Base-by-base conservation (phyloP, 768 basidiomycete genomes). In the Epithele typhae region DNA sequence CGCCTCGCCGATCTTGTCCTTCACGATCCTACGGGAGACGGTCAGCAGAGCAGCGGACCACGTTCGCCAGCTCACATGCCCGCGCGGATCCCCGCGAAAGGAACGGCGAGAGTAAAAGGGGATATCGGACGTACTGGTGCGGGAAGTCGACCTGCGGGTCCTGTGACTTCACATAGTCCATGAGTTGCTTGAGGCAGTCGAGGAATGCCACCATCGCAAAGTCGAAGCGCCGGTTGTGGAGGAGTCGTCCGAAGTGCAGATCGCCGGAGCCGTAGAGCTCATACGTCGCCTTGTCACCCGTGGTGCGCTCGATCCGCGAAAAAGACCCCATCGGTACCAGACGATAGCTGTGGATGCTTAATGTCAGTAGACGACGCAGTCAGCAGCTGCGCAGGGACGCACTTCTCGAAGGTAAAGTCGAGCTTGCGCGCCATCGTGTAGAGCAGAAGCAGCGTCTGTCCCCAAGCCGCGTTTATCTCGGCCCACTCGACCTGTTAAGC, bases 381-480 rank as follows among this genome's bases (percentile, higher is more conserved):
- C 27, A 37, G 54, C 14, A 18, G 3, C 8, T 18, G 35, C 52
- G 34, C 12, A 3, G 43, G 23, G 34, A 57, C 81, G 55, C 66
- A 93, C 93, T 81, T 81, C 59, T 87, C 83, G 56, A 96, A 97
- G 4, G 79, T 80, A 59, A 83, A 91, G 51, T 92, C 92, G 12
- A 96, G 79, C 66, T 97, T 99, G 45, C 87, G 76, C 10, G 92
- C 92, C 40, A 99, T 80, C 6, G 92, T 92, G 59, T 95, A 89
- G 27, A 97, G 69, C 46, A 98, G 73, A 15, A 98, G 74, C n/a
- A 95, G 72, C 0, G 94, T 91, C 61, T 96, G 87, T 1, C 96
- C 96, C 93, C 95, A 96, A 15, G 96, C 96, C 10, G 96, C 96
- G 60, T 98, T 98, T 64, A 98, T 93, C 67, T 99, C 96, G 3